phyloP scores from a whole-genome alignment of 352 stramenopile species.

The Globisporangium iwayamae region DNA sequence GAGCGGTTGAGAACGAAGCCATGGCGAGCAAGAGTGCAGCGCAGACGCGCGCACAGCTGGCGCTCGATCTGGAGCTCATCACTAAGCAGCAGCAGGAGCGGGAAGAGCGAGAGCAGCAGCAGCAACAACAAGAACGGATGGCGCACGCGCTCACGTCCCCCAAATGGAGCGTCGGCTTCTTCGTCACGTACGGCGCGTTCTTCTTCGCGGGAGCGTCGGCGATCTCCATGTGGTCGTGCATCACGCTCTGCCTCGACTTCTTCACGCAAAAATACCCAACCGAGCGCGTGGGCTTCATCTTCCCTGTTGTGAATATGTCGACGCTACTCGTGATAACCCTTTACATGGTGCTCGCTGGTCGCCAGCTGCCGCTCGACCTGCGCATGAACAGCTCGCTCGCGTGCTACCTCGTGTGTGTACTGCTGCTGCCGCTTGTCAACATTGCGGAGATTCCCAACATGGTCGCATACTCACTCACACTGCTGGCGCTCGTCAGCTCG shows the following conservation, averaged over 20 bases:
- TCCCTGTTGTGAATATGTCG: conserved; percentile 84
- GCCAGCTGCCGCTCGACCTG: conserved; percentile 51
- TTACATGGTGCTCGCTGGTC: conserved; percentile 76
- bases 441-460: conserved; percentile 41
- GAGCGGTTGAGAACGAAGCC: neutral
- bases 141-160: conserved; percentile 4
- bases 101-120: neutral
- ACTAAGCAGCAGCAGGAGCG: conserved; percentile 3
- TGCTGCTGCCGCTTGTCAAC: conserved; percentile 59
- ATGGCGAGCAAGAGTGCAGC: neutral
- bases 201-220: conserved; percentile 66
- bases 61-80: conserved; percentile 9
- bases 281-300: conserved; percentile 71
- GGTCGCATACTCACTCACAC: conserved; percentile 51
- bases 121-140: neutral
- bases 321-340: conserved; percentile 71
- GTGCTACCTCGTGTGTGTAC: conserved; percentile 48
- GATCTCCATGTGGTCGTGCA: conserved; percentile 75
- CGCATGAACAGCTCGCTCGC: conserved; percentile 56
- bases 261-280: conserved; percentile 61
- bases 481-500: conserved; percentile 58
- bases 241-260: conserved; percentile 75
- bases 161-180: conserved; percentile 35
- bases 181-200: conserved; percentile 70
- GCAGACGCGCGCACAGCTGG: neutral